Percentiles rank a stretch among this genome's conserved stretches.
Evolutionary conservation across 225 moss, liverwort and hornwort species (phyloP).

Genomic region (Rhytidiadelphus loreus): DNA sequence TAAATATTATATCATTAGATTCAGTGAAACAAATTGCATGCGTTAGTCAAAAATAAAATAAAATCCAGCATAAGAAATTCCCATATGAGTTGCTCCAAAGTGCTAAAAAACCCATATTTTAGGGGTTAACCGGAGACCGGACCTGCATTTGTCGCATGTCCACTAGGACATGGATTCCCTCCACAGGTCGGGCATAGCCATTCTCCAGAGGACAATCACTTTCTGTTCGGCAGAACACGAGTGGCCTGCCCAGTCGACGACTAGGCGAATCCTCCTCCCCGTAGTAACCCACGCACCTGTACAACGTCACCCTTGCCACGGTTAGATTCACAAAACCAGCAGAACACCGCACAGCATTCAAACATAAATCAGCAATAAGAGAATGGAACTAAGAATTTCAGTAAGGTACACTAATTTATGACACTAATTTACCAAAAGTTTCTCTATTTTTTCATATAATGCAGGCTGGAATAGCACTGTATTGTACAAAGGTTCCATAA

Average conservation of each 20-base stretch:
- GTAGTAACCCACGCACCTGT: constrained; percentile 93
- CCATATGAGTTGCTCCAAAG: neutral
- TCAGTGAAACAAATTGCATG: neutral
- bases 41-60: neutral
- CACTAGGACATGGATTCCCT: constrained; percentile 82
- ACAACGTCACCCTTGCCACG: neutral
- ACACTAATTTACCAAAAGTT: neutral
- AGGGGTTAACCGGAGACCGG: neutral
- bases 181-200: constrained; percentile 93
- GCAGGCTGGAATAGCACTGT: neutral
- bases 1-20: neutral
- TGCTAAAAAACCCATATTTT: neutral
- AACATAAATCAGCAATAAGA: neutral
- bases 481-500: neutral
- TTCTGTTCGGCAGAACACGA: constrained; percentile 83
- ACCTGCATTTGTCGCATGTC: constrained; percentile 84
- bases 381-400: neutral
- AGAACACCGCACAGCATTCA: too few species aligned
- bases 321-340: neutral
- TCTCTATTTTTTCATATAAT: neutral
- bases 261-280: constrained; percentile 86
- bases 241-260: constrained; percentile 70
- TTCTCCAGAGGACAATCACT: constrained; percentile 90
- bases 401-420: neutral
- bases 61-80: neutral